These are phyloP conservation scores for Pythium vanterpoolii DNA, from an alignment of 352 stramenopile genomes.

Conservation along the genomic window DNA sequence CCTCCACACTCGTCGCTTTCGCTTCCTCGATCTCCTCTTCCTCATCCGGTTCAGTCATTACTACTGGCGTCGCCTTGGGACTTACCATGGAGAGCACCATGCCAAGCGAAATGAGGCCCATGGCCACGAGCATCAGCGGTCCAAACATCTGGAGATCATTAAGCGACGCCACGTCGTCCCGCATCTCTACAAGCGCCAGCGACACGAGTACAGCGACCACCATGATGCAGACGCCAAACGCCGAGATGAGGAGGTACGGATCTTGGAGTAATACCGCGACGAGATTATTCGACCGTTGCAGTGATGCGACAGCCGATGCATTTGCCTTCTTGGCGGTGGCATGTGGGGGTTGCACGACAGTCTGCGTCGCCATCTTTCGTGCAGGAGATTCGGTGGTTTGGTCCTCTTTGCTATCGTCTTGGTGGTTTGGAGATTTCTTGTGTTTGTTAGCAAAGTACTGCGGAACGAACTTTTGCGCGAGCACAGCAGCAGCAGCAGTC, in stretches of 20 bases:
- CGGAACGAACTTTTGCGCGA: constrained; percentile 24
- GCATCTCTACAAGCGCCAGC: constrained; percentile 38
- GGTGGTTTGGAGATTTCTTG: constrained; percentile 5
- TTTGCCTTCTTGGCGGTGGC: neutral
- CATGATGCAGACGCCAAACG: constrained; percentile 55
- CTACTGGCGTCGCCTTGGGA: neutral
- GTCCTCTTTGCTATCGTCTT: neutral
- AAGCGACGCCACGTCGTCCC: constrained; percentile 42
- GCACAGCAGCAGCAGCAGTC: constrained; percentile 26
- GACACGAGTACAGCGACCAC: constrained; percentile 53
- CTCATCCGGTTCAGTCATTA: neutral
- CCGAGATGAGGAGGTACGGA: constrained; percentile 40
- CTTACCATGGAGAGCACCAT: constrained; percentile 23
- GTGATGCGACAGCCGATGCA: neutral
- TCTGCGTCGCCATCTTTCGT: constrained; percentile 8
- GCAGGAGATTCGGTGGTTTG: neutral
- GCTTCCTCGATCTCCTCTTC: neutral
- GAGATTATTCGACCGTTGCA: constrained; percentile 29
- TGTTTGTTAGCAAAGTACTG: constrained; percentile 25
- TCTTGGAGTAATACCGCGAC: constrained; percentile 47
- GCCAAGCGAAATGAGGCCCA: constrained; percentile 49
- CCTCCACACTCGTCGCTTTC: constrained; percentile 1
- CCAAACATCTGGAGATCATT: constrained; percentile 64
- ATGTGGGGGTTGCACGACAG: neutral
- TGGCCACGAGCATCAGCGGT: constrained; percentile 57